phyloP scores from a whole-genome alignment of 2,329 filamentous ascomycete genomes.

The Thelonectria discophora region DNA sequence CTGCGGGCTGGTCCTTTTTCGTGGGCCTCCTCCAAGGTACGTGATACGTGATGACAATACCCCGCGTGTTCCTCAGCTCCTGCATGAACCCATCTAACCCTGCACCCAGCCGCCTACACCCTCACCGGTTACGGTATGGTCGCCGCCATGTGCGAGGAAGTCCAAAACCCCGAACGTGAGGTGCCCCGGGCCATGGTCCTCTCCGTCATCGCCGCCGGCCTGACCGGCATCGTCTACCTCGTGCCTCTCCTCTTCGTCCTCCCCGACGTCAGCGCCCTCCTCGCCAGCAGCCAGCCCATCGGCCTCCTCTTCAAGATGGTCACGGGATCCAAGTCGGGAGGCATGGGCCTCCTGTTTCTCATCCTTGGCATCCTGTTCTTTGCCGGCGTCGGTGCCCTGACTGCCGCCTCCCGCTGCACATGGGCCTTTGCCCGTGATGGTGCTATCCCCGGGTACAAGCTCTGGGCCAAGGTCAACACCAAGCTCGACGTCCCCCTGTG shows the following conservation, averaged over 20 bases:
- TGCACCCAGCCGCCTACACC: constrained; percentile 46
- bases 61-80: constrained; percentile 47
- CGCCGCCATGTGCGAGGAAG: constrained; percentile 65
- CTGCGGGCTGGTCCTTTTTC: constrained; percentile 68
- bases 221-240: constrained; percentile 70
- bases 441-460: constrained; percentile 72
- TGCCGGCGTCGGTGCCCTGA: constrained; percentile 76
- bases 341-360: constrained; percentile 77
- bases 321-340: constrained; percentile 75
- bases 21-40: constrained; percentile 60
- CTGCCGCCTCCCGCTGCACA: constrained; percentile 76
- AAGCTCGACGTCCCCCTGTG: constrained; percentile 74
- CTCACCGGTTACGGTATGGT: constrained; percentile 60
- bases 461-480: constrained; percentile 72
- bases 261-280: constrained; percentile 69
- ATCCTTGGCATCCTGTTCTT: constrained; percentile 80
- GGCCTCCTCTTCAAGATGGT: constrained; percentile 78
- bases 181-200: constrained; percentile 74
- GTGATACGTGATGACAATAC: constrained; percentile 4
- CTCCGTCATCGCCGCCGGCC: constrained; percentile 69
- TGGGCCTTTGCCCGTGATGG: constrained; percentile 80
- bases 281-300: constrained; percentile 77
- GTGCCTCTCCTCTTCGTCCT: constrained; percentile 80
- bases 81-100: constrained; percentile 9
- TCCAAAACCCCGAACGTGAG: constrained; percentile 65